Evolutionary conservation across 108 stramenopile species (phyloP), one percentile per base, ranked within the genome.

Genomic region (Fragilaria radians): DNA sequence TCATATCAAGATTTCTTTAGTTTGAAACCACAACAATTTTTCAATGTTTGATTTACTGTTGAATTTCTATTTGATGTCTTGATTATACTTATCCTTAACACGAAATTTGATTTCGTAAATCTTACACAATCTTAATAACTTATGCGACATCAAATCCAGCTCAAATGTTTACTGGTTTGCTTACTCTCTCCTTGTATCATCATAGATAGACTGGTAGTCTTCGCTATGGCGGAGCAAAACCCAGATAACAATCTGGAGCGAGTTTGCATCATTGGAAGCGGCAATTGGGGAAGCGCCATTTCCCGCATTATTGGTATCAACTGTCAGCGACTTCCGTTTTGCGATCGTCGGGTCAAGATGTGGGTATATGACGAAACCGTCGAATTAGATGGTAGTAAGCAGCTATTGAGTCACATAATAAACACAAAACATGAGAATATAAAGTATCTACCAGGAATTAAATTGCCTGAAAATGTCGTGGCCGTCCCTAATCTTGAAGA

Each of bases 231-330:
- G n/a, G n/a, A n/a, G n/a, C 70, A 71, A 59, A 67, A 54, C 29
- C 30, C 50, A 31, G 58, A 59, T 9, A 69, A 71, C n/a, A 65
- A 78, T n/a, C 65, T 70, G 53, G 81, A 82, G 31, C 77, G 69
- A 66, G 87, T 97, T 9, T 86, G 90, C 67, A 95, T 97, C 69
- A 79, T 97, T 52, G 96, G 96, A 18, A 84, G 81, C 25, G 97
- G 97, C 0, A 96, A 95, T 68, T 97, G 93, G 91, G 97, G 95
- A 28, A 81, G 73, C 26, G 94, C 95, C 28, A 94, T 96, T 52
- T 83, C 89, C 51, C 91, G 76, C 22, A 70, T 93, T 36, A 65
- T 95, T 5, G 96, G 95, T 25, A 65, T 70, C 5, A 97, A 97
- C 60, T 81, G 79, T 45, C 72, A 54, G 2, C 82, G 75, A 22